These are phyloP conservation scores for Dioscorea dumetorum DNA, from an alignment of 106 monocot genomes.

Conservation along the genomic window DNA sequence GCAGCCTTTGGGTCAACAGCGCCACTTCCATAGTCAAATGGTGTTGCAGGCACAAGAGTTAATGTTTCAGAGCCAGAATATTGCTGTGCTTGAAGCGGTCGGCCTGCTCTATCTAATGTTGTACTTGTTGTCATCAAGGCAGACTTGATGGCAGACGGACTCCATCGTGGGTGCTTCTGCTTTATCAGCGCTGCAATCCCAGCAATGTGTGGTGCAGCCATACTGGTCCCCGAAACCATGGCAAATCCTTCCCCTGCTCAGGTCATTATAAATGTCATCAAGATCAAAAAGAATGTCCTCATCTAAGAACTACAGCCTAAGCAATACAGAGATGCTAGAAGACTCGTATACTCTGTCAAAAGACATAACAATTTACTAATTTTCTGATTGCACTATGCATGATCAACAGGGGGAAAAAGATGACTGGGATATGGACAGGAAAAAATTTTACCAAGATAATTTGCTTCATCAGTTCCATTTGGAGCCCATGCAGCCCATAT, in stretches of 20 bases:
- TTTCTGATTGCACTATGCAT: no score
- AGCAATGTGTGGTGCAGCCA: constrained; percentile 96
- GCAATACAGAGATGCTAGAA: no score
- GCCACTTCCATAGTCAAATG: constrained; percentile 93
- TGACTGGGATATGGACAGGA: no score
- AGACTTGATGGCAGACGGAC: constrained; percentile 87
- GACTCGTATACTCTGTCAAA: no score
- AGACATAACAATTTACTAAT: no score
- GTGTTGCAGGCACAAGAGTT: constrained; percentile 65
- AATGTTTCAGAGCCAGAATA: constrained; percentile 50
- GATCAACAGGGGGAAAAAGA: no score
- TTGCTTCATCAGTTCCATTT: constrained; percentile 92
- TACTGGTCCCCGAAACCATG: constrained; percentile 93
- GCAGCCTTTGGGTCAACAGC: constrained; percentile 84
- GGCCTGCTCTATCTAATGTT: constrained; percentile 51
- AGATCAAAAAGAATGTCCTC: no score
- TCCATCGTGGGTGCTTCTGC: constrained; percentile 81
- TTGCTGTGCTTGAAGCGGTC: constrained; percentile 78
- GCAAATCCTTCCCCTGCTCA: constrained; percentile 88
- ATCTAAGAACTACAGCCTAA: no score
- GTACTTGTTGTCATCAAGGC: constrained; percentile 93
- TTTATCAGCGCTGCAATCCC: constrained; percentile 93
- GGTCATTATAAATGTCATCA: neutral
- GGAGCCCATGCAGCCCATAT: constrained; percentile 99
- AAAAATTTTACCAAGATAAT: constrained; percentile 53